Percentiles rank a stretch among this genome's conserved stretches.
These are phyloP conservation scores for Shiraia bambusicola DNA, from an alignment of 2,329 filamentous ascomycete genomes.

Conservation along the genomic window DNA sequence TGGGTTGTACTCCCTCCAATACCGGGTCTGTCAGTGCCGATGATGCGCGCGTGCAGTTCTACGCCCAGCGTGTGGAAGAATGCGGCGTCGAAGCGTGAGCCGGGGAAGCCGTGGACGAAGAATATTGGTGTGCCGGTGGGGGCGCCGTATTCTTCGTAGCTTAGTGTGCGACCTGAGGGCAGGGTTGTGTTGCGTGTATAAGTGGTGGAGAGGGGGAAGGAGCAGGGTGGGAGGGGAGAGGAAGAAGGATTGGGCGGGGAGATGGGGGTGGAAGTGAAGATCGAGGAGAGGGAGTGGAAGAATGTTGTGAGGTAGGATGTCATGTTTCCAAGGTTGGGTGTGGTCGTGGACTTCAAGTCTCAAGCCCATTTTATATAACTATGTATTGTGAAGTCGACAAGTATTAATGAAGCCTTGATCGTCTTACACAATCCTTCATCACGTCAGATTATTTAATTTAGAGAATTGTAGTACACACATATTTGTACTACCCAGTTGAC, in stretches of 20 bases:
- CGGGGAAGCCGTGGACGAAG: conserved; percentile 35
- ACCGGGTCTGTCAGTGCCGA: conserved; percentile 31
- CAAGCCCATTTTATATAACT: too few species aligned
- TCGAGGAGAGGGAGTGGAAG: neutral
- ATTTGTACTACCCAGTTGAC: too few species aligned
- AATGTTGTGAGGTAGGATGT: too few species aligned
- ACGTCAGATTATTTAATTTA: too few species aligned
- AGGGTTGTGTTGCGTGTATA: conserved; percentile 35
- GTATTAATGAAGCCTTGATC: too few species aligned
- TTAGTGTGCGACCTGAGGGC: conserved; percentile 40
- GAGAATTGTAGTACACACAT: too few species aligned
- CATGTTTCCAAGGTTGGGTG: too few species aligned
- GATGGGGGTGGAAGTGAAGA: neutral
- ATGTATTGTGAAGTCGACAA: too few species aligned
- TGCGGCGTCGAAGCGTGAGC: conserved; percentile 33
- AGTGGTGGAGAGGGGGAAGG: conserved; percentile 25
- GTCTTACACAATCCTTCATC: too few species aligned
- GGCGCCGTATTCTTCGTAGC: conserved; percentile 39
- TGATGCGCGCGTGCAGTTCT: conserved; percentile 28
- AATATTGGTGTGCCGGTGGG: conserved; percentile 28
- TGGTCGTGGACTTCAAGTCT: too few species aligned
- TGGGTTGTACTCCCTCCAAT: conserved; percentile 31
- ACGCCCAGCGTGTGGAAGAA: conserved; percentile 22
- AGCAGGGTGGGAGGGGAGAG: conserved; percentile 2
- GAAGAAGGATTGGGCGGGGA: neutral